A percentile compares a stretch with the other conserved stretches of the same genome.
These are phyloP conservation scores for Kwoniella europaea DNA, from an alignment of 768 basidiomycete genomes.

Conservation along the genomic window DNA sequence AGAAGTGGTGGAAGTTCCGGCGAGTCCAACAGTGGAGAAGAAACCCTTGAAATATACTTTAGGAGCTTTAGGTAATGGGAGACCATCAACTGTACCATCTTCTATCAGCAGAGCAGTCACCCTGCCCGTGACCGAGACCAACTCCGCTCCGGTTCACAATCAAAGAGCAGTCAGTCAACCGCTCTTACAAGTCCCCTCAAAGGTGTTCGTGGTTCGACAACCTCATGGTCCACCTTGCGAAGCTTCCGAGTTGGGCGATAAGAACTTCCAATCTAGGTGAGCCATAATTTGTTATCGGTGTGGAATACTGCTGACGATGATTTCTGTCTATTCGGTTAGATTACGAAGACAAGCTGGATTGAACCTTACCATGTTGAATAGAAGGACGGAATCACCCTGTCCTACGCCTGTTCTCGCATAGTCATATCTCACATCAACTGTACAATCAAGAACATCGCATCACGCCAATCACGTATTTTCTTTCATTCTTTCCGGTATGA, in stretches of 20 bases:
- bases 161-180: conserved; percentile 24
- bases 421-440: not conserved
- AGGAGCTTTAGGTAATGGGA: conserved; percentile 14
- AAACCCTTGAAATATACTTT: conserved; percentile 18
- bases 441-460: not conserved
- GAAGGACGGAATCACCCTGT: conserved; percentile 26
- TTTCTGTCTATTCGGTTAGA: conserved; percentile 15
- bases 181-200: conserved; percentile 3
- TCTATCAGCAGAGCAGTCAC: not conserved
- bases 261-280: conserved; percentile 52
- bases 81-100: conserved; percentile 2
- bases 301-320: not conserved
- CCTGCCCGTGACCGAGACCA: not conserved
- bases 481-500: not conserved
- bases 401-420: conserved; percentile 14
- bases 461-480: not conserved
- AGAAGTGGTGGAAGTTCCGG: not conserved
- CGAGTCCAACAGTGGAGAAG: conserved; percentile 2
- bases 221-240: conserved; percentile 52
- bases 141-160: not conserved
- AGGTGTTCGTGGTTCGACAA: conserved; percentile 34
- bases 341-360: conserved; percentile 38
- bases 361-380: conserved; percentile 42
- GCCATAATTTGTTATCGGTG: no score
- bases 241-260: conserved; percentile 46